Evolutionary conservation across 2,329 filamentous ascomycete genomes (phyloP).

Genomic region (Hymenoscyphus albidus): DNA sequence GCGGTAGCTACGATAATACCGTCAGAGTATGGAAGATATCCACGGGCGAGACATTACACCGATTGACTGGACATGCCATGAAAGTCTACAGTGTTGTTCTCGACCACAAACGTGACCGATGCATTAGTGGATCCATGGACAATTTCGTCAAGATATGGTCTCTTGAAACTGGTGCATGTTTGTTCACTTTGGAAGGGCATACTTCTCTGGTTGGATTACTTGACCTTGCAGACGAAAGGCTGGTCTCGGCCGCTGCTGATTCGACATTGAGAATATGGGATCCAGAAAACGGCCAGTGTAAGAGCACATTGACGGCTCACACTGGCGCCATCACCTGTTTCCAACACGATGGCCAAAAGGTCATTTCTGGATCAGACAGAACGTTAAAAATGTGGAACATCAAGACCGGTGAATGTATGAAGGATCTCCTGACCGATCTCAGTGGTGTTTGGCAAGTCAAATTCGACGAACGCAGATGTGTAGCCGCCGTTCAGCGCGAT

Average conservation of each 20-base stretch:
- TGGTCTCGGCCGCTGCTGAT: conserved; percentile 93
- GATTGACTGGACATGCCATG: conserved; percentile 79
- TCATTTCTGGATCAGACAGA: conserved; percentile 92
- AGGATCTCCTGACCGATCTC: conserved; percentile 87
- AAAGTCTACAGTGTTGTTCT: conserved; percentile 98
- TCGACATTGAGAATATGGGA: conserved; percentile 97
- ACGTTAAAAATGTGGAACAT: conserved; percentile 99
- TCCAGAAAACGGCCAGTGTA: conserved; percentile 85
- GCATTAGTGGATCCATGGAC: conserved; percentile 98
- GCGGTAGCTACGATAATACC: conserved; percentile 92
- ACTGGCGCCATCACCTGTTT: conserved; percentile 98
- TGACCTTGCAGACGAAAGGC: conserved; percentile 80
- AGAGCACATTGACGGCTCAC: conserved; percentile 84
- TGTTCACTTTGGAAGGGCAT: conserved; percentile 91
- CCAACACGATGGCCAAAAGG: conserved; percentile 94
- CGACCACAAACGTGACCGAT: conserved; percentile 85
- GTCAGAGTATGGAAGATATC: conserved; percentile 98
- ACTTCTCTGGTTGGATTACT: conserved; percentile 86
- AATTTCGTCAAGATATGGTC: conserved; percentile 98
- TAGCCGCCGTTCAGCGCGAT: conserved; percentile 92
- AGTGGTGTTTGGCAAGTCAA: conserved; percentile 99
- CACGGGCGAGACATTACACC: conserved; percentile 81
- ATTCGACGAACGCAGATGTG: conserved; percentile 91
- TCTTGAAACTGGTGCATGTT: conserved; percentile 74
- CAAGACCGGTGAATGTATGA: conserved; percentile 83